A percentile compares a stretch with the other conserved stretches of the same genome.
Conservation (phyloP, 305 asterid species). For the Fraxinus dipetala region DNA sequence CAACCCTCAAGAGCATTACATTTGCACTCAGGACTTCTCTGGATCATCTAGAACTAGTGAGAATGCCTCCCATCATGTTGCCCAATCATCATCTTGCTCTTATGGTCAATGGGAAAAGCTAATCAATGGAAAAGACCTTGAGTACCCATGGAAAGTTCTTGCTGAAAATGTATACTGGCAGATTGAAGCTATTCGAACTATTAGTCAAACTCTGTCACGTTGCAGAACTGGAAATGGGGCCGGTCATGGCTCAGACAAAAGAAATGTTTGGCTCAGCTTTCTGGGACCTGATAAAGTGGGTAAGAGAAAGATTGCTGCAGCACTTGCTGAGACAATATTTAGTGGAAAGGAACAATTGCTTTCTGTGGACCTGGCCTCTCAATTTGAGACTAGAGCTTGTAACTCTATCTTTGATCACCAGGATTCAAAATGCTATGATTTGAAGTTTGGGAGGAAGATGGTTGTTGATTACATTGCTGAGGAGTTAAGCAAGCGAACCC, state of each 20-base stretch:
- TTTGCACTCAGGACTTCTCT: conserved; percentile 23
- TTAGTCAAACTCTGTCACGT: conserved; percentile 48
- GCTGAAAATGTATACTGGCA: conserved; percentile 74
- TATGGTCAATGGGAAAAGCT: conserved; percentile 35
- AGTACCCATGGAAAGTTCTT: conserved; percentile 52
- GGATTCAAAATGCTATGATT: conserved; percentile 28
- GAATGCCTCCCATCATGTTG: conserved; percentile 33
- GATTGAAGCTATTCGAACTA: conserved; percentile 58
- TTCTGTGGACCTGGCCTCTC: conserved; percentile 48
- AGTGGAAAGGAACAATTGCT: conserved; percentile 50
- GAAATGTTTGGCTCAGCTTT: conserved; percentile 78
- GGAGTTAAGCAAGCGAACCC: conserved; percentile 56
- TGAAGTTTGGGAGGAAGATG: conserved; percentile 58
- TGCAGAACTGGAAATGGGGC: conserved; percentile 49
- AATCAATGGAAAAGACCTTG: conserved; percentile 41
- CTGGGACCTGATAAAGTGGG: conserved; percentile 82
- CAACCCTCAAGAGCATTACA: conserved; percentile 28
- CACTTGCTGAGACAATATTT: conserved; percentile 62
- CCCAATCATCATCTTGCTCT: conserved; percentile 37
- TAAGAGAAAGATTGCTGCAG: conserved; percentile 65
- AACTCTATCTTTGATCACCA: conserved; percentile 41
- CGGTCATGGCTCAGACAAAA: conserved; percentile 37
- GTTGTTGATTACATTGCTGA: conserved; percentile 70
- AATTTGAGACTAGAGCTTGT: conserved; percentile 25
- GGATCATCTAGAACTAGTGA: conserved; percentile 43